These are phyloP conservation scores for Fragilaria crotonensis DNA, from an alignment of 108 stramenopile genomes.

Conservation along the genomic window DNA sequence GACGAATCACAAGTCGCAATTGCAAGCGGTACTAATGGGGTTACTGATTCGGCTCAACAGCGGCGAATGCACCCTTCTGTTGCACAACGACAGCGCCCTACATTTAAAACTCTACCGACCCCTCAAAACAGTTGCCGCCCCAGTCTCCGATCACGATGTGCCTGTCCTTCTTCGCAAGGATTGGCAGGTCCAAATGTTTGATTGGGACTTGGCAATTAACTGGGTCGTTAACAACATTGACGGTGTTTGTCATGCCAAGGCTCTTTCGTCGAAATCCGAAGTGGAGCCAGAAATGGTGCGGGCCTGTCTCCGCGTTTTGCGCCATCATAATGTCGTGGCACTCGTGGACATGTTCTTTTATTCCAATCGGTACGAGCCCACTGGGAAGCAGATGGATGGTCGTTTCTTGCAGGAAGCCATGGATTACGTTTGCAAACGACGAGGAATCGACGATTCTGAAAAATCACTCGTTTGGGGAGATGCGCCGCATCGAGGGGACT, in stretches of 20 bases:
- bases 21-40: constrained; percentile 55
- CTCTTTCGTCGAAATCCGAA: constrained; percentile 67
- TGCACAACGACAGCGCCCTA: constrained; percentile 61
- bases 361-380: constrained; percentile 83
- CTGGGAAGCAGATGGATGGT: constrained; percentile 38
- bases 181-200: constrained; percentile 67
- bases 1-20: constrained; percentile 30
- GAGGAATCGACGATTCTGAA: too few species aligned
- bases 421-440: too few species aligned
- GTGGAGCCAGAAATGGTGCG: constrained; percentile 87
- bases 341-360: constrained; percentile 85
- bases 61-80: constrained; percentile 59
- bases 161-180: constrained; percentile 69
- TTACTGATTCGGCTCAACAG: constrained; percentile 66
- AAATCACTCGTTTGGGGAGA: too few species aligned
- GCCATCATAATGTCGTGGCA: constrained; percentile 76
- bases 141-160: constrained; percentile 68
- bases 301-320: constrained; percentile 69
- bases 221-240: constrained; percentile 89
- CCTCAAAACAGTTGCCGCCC: constrained; percentile 51
- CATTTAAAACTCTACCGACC: constrained; percentile 70
- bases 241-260: constrained; percentile 68
- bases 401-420: constrained; percentile 37
- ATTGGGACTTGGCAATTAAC: constrained; percentile 87
- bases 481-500: constrained; percentile 17